These are phyloP conservation scores for Xylariaceae sp. DNA, from an alignment of 2,329 filamentous ascomycete genomes.

Conservation along the genomic window DNA sequence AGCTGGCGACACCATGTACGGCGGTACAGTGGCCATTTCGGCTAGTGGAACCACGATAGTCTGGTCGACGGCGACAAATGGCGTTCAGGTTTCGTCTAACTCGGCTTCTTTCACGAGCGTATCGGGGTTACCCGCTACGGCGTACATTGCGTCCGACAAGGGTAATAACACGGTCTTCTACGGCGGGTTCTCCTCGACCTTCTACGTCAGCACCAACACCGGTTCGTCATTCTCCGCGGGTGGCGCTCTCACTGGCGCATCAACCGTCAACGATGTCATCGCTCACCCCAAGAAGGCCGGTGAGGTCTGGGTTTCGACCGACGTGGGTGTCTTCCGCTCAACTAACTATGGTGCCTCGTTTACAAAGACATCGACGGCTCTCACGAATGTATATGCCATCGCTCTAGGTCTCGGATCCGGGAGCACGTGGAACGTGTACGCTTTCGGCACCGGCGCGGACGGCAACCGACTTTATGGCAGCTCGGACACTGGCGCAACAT, in stretches of 20 bases:
- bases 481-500: conserved; percentile 39
- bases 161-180: conserved; percentile 51
- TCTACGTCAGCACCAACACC: conserved; percentile 50
- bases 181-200: conserved; percentile 40
- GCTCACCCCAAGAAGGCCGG: conserved; percentile 55
- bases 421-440: conserved; percentile 43
- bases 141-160: conserved; percentile 53
- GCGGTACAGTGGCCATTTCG: conserved; percentile 47
- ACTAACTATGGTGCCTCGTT: conserved; percentile 49
- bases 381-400: conserved; percentile 41
- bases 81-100: conserved; percentile 41
- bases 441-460: conserved; percentile 40
- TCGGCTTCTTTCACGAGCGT: conserved; percentile 42
- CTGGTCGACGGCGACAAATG: conserved; percentile 41
- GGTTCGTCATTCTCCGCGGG: conserved; percentile 43
- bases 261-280: conserved; percentile 51
- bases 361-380: conserved; percentile 32
- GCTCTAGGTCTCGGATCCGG: conserved; percentile 40
- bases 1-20: conserved; percentile 39
- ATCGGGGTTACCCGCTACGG: conserved; percentile 40
- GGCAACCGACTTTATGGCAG: conserved; percentile 45
- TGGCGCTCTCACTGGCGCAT: conserved; percentile 36
- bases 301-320: conserved; percentile 56
- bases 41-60: conserved; percentile 48
- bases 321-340: conserved; percentile 51